Evolutionary conservation across 805 yeast genomes (phyloP).

Genomic region (Clavispora carvajalis): DNA sequence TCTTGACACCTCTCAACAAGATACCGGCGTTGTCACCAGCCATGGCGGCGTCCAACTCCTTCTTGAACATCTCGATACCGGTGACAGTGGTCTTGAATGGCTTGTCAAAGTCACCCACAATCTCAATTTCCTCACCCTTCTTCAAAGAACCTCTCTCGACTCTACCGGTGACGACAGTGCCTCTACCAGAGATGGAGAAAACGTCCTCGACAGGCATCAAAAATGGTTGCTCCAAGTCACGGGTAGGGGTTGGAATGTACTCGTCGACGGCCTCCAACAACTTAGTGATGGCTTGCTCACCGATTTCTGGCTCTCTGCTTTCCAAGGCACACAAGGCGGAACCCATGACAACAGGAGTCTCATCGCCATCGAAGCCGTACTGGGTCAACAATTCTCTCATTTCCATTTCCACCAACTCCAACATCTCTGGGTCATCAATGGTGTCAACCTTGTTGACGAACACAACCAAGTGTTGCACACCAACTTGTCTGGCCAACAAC

Average conservation of each 20-base stretch:
- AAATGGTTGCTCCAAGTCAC: slow-evolving; percentile 96
- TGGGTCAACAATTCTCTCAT: slow-evolving; percentile 92
- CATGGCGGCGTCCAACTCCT: slow-evolving; percentile 94
- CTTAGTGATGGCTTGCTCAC: slow-evolving; percentile 75
- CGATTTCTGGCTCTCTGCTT: slow-evolving; percentile 83
- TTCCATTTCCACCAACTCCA: slow-evolving; percentile 99
- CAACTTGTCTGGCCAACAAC: slow-evolving; percentile 97
- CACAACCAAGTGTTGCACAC: slow-evolving; percentile 95
- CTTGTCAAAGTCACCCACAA: slow-evolving; percentile 84
- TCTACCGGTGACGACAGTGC: slow-evolving; percentile 98
- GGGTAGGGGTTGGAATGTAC: slow-evolving; percentile 90
- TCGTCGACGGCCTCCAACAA: slow-evolving; percentile 90
- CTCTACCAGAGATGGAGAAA: slow-evolving; percentile 98
- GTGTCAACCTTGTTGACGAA: slow-evolving; percentile 98
- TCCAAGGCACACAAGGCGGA: slow-evolving; percentile 97
- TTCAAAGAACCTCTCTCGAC: slow-evolving; percentile 96
- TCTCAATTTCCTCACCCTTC: slow-evolving; percentile 98
- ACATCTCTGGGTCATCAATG: slow-evolving; percentile 97
- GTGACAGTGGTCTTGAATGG: slow-evolving; percentile 93
- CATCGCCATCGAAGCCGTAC: slow-evolving; percentile 97
- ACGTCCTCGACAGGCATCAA: slow-evolving; percentile 96
- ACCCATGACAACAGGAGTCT: slow-evolving; percentile 97
- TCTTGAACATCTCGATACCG: slow-evolving; percentile 99
- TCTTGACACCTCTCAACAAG: slow-evolving; percentile 94
- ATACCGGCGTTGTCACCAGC: slow-evolving; percentile 99